Conservation (phyloP, 768 basidiomycete species). For the Mycena pura region DNA sequence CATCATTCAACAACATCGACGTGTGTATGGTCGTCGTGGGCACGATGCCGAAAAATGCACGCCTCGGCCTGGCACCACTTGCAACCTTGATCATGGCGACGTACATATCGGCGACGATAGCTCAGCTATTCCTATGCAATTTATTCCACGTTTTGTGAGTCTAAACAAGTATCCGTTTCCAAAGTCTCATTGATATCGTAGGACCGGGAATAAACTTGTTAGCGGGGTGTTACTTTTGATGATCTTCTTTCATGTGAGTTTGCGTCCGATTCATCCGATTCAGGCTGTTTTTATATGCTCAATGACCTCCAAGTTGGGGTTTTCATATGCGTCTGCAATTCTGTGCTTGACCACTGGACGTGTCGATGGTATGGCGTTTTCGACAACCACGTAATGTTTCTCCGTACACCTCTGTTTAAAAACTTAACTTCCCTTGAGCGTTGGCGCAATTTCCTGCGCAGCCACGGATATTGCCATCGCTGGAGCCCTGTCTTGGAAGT, state of each 20-base stretch:
- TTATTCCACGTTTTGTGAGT: conserved; percentile 1
- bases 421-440: neutral
- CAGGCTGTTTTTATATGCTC: neutral
- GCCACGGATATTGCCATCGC: conserved; percentile 4
- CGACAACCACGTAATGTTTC: neutral
- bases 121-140: conserved; percentile 7
- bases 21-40: neutral
- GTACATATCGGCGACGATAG: neutral
- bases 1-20: neutral
- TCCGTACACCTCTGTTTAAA: neutral
- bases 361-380: neutral
- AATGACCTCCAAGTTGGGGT: neutral
- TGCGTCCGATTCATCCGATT: too few relatives aligned
- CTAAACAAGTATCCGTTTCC: neutral
- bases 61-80: neutral
- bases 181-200: neutral
- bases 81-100: neutral
- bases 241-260: neutral
- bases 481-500: neutral
- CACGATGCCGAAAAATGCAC: neutral
- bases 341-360: neutral
- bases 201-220: neutral
- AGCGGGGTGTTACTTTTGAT: neutral
- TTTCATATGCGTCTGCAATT: neutral
- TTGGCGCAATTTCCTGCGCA: conserved; percentile 1